Conservation (phyloP, 495 filamentous ascomycete genomes). For the Aspergillus indologenus region DNA sequence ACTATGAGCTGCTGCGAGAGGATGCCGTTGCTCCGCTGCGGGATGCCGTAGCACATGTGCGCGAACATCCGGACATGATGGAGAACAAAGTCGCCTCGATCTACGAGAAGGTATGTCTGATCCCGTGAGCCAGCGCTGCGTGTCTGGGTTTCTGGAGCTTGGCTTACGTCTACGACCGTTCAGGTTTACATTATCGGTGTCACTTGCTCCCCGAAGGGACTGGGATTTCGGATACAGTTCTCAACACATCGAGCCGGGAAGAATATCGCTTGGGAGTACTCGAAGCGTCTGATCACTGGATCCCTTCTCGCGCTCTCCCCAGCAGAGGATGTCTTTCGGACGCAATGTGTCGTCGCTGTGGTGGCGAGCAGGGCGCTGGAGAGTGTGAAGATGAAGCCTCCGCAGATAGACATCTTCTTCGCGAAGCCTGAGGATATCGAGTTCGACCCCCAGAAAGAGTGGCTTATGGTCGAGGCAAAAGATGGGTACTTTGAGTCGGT, state of each 20-base stretch:
- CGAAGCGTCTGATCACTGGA: slow-evolving; percentile 67
- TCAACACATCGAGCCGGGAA: slow-evolving; percentile 63
- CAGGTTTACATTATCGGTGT: slow-evolving; percentile 67
- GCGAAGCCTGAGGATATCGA: slow-evolving; percentile 54
- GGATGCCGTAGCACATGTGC: slow-evolving; percentile 51
- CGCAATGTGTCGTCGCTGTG: slow-evolving; percentile 65
- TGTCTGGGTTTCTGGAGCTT: not conserved
- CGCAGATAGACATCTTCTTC: slow-evolving; percentile 76
- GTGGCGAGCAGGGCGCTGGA: slow-evolving; percentile 68
- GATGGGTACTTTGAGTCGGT: slow-evolving; percentile 71
- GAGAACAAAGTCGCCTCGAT: slow-evolving; percentile 59
- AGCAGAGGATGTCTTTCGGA: slow-evolving; percentile 59
- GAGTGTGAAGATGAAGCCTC: slow-evolving; percentile 60
- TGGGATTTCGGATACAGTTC: slow-evolving; percentile 68
- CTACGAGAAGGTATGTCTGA: slow-evolving; percentile 65
- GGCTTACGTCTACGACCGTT: not conserved
- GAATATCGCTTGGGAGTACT: slow-evolving; percentile 73
- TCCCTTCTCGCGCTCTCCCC: slow-evolving; percentile 69
- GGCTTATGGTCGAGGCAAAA: slow-evolving; percentile 75
- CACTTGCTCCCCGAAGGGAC: slow-evolving; percentile 58
- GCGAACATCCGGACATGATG: slow-evolving; percentile 39
- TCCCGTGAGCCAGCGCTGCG: not conserved
- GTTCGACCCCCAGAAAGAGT: slow-evolving; percentile 67
- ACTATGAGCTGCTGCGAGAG: slow-evolving; percentile 65
- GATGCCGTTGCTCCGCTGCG: slow-evolving; percentile 60